Conservation (phyloP, 2,329 filamentous ascomycete genomes). For the Davidsoniella neocaledoniae region DNA sequence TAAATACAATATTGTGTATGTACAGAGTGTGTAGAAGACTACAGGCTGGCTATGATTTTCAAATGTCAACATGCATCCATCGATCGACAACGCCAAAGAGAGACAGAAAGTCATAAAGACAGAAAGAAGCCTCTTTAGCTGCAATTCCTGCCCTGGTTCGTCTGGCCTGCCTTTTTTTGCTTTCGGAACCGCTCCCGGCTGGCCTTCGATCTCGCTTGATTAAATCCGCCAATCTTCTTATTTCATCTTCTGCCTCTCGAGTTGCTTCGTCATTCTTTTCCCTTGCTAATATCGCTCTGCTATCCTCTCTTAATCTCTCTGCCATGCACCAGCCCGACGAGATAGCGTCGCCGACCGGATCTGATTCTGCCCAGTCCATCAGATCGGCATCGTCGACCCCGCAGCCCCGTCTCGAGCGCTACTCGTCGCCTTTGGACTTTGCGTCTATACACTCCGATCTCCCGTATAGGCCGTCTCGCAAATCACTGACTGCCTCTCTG, state of each 20-base stretch:
- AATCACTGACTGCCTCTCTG: constrained; percentile 37
- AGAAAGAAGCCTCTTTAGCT: too few species aligned
- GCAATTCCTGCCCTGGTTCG: too few species aligned
- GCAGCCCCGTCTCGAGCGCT: constrained; percentile 27
- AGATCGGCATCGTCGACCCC: constrained; percentile 45
- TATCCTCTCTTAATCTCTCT: constrained; percentile 15
- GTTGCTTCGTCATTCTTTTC: background rate
- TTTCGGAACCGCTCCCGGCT: background rate
- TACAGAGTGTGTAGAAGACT: too few species aligned
- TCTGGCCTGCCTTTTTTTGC: background rate
- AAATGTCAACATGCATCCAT: too few species aligned
- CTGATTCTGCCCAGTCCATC: constrained; percentile 45
- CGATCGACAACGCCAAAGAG: too few species aligned
- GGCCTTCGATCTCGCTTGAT: background rate
- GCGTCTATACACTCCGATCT: constrained; percentile 6
- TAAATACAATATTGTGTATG: too few species aligned
- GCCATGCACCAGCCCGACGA: constrained; percentile 44
- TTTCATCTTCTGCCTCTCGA: background rate
- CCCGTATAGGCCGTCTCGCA: constrained; percentile 25
- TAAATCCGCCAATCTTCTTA: background rate
- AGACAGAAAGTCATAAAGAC: too few species aligned
- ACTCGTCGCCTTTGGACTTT: constrained; percentile 11
- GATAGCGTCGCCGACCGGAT: constrained; percentile 44
- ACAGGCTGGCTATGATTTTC: too few species aligned
- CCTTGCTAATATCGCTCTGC: background rate